Evolutionary conservation across 2,329 filamentous ascomycete species (phyloP), one percentile per base, ranked within the genome.

Genomic region (Anthostomella pinea): DNA sequence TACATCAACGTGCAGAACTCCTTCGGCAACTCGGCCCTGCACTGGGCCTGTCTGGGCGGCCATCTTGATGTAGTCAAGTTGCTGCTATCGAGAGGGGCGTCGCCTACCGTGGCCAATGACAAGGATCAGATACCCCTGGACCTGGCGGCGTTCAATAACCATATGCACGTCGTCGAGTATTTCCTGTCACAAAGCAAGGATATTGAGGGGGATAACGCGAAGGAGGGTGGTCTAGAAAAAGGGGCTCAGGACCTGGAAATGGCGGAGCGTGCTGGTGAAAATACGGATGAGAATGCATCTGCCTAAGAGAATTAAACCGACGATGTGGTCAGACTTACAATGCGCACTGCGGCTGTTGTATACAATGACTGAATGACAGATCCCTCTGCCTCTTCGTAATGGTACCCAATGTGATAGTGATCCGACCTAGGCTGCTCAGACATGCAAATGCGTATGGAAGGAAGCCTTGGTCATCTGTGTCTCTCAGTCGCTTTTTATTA

Each of bases 21-120:
- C 44, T 83, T 85, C 29, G 90, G 89, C 28, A 97, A 96, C 67
- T 96, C 91, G 1, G 79, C 88, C 1, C 70, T 98, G 39, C 93
- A 98, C 66, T 97, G 90, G 90, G 91, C 91, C 0, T 86, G 88
- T 1, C 69, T 96, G 37, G 93, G 94, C 36, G 90, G 90, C 2
- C 90, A 96, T 55, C 68, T 97, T 3, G 77, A 83, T 5, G 78
- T 81, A 3, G 87, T 95, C 6, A 86, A 90, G 67, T 66, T 81
- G 1, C 73, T 98, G 9, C 72, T 95, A 2, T 79, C 81, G 28
- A 71, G 79, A 3, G 89, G 88, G 3, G 89, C 89, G 1, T 83
- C 88, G 40, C 81, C 89, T 4, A 81, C 81, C 8, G 68, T 88
- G 20, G 82, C 82, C 56, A 97, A 97, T 59, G 79, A 83, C 57